Evolutionary conservation across 1,139 yeast genomes (phyloP).

Genomic region (Sugiyamaella neomexicana): DNA sequence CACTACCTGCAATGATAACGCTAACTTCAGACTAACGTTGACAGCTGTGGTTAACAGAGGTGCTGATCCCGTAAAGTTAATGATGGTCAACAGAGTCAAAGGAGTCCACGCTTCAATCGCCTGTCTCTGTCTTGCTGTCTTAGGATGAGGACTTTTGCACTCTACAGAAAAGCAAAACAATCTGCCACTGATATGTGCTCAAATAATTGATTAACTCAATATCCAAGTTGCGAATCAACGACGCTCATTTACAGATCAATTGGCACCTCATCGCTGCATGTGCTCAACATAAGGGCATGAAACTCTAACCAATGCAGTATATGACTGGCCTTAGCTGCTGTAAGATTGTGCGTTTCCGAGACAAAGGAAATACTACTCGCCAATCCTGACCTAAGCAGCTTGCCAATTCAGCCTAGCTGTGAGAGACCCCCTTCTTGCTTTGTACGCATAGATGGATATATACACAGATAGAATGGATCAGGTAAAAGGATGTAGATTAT

Average conservation of each 20-base stretch:
- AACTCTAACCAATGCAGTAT: too few species aligned
- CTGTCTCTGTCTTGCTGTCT: constrained; percentile 13
- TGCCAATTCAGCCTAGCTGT: background rate
- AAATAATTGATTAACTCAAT: background rate
- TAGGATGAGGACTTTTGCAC: background rate
- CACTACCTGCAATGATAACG: constrained; percentile 18
- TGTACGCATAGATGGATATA: too few species aligned
- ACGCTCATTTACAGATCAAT: background rate
- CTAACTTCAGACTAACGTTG: constrained; percentile 12
- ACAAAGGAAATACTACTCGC: background rate
- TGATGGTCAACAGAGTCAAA: constrained; percentile 7
- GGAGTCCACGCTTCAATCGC: constrained; percentile 15
- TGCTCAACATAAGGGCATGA: too few species aligned
- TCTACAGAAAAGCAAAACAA: constrained; percentile 5
- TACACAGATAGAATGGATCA: too few species aligned
- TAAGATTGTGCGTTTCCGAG: background rate
- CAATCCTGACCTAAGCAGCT: background rate
- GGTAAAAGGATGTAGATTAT: too few species aligned
- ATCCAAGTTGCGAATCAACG: background rate
- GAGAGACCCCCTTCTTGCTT: background rate
- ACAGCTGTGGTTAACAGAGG: constrained; percentile 15
- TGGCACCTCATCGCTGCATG: too few species aligned
- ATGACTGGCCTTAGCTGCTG: too few species aligned
- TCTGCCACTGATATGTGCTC: constrained; percentile 13
- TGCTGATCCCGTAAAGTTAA: constrained; percentile 18